These are phyloP conservation scores for Gamarada debralockiae DNA, from an alignment of 495 filamentous ascomycete species.

Conservation along the genomic window DNA sequence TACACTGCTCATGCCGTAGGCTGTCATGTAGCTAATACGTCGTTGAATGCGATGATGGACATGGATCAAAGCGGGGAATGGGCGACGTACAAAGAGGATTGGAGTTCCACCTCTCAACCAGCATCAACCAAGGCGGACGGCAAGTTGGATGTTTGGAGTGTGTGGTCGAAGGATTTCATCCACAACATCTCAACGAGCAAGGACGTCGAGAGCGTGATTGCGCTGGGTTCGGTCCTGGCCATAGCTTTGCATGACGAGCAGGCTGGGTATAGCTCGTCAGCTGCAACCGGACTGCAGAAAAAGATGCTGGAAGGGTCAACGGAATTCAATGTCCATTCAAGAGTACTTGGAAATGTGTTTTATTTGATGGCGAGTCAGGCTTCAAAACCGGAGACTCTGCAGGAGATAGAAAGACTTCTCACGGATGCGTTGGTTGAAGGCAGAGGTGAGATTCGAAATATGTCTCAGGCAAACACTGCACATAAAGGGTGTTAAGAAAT, in stretches of 20 bases:
- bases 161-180: constrained; percentile 59
- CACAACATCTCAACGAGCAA: constrained; percentile 45
- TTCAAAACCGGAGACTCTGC: constrained; percentile 44
- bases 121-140: not conserved
- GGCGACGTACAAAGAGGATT: constrained; percentile 39
- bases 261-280: constrained; percentile 64
- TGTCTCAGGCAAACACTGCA: too few species aligned
- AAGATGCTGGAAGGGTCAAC: constrained; percentile 35
- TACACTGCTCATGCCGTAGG: constrained; percentile 78
- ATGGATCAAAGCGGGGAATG: constrained; percentile 56
- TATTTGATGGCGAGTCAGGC: constrained; percentile 75
- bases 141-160: constrained; percentile 52
- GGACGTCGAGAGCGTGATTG: constrained; percentile 59
- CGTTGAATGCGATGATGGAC: constrained; percentile 47
- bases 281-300: constrained; percentile 56
- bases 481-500: too few species aligned
- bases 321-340: constrained; percentile 55
- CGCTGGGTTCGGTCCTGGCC: constrained; percentile 66
- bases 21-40: constrained; percentile 64
- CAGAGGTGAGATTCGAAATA: too few species aligned
- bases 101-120: constrained; percentile 23
- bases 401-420: constrained; percentile 38
- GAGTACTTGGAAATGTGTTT: constrained; percentile 71
- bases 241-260: constrained; percentile 47
- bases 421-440: not conserved